Evolutionary conservation across 768 basidiomycete genomes (phyloP), one percentile per base, ranked within the genome.

Genomic region (Kwoniella europaea): DNA sequence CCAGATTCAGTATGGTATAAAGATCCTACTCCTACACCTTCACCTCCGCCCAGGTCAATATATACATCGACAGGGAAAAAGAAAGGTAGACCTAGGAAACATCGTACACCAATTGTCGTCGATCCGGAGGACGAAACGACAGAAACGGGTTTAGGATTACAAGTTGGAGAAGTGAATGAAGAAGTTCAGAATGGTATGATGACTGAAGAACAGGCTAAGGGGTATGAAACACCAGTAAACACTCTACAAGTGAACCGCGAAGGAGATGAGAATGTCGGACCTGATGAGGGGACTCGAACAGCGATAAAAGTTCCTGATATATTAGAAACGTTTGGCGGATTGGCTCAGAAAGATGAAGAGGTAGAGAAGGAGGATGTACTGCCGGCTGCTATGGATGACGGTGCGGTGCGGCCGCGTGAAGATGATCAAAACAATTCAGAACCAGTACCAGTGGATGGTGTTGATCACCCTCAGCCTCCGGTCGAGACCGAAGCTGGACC

Each of bases 1-100:
- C 77, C 77, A 13, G 75, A 76, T 63, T 71, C 69, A 16, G 71
- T 79, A 41, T 79, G 77, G 77, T 79, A 79, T 44, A 73, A 79
- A 55, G 75, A 46, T 20, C 10, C 63, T 0, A 59, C 62, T 3
- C 69, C 77, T 2, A 63, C 70, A 10, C 72, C 76, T 29, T 16
- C 68, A 0, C 63, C 66, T 29, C 18, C 67, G 2, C 63, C 74
- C 7, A 35, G 7, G 13, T 44, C 53, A 16, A 65, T 5, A 57
- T 16, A 5, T n/a, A 56, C 55, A 13, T 15, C 29, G 7, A 56
- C 27, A n/a, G 63, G 29, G 1, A 71, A 46, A 22, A 53, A 57
- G 35, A n/a, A 57, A 16, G 68, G 65, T 22, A 24, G 69, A 64
- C 65, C 62, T 18, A 42, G 54, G 41, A 62, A 43, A 58, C 15